Evolutionary conservation across 345 rosid genomes (phyloP).

Genomic region (Dipteronia dyeriana): DNA sequence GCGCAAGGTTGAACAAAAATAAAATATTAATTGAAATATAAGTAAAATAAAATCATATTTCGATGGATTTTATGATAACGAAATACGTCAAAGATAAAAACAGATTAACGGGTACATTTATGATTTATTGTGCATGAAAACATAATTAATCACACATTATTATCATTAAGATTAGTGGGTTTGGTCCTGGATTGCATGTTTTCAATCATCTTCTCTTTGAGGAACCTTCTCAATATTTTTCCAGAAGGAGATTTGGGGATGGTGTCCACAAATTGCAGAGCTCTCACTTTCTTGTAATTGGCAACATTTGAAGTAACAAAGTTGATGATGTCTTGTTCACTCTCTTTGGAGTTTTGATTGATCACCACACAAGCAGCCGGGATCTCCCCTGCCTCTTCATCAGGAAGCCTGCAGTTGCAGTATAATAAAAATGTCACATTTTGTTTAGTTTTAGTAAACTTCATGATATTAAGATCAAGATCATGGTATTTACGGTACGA

Average conservation of each 20-base stretch:
- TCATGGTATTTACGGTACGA: constrained; percentile 67
- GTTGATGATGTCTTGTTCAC: constrained; percentile 66
- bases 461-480: background rate
- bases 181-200: constrained; percentile 23
- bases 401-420: constrained; percentile 54
- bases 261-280: constrained; percentile 66
- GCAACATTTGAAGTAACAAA: constrained; percentile 79
- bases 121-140: background rate
- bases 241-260: constrained; percentile 94
- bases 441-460: background rate
- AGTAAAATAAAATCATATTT: no score
- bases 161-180: background rate
- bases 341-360: constrained; percentile 55
- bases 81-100: no score
- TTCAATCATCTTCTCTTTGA: constrained; percentile 54
- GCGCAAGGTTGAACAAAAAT: no score
- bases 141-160: background rate
- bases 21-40: no score
- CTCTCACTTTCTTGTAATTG: constrained; percentile 81
- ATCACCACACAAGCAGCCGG: constrained; percentile 89
- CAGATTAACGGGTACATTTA: no score
- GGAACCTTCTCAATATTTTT: constrained; percentile 82
- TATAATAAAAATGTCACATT: background rate
- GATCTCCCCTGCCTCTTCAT: constrained; percentile 94
- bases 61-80: no score